Evolutionary conservation across 75 land plant species (phyloP), one percentile per base, ranked within the genome.

Genomic region (Gnetum montanum): DNA sequence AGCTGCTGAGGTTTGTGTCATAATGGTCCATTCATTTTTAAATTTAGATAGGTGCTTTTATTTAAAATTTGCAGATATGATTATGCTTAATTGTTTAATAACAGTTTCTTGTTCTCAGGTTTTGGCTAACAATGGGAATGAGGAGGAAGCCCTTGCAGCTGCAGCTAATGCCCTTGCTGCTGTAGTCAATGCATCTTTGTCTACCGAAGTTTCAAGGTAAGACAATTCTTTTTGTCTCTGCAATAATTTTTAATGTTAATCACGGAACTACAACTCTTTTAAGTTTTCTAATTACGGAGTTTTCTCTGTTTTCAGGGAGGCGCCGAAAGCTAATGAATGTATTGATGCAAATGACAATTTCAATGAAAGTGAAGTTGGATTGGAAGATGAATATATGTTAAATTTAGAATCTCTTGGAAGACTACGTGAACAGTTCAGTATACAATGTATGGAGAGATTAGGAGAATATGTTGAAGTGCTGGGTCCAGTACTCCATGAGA

Each of bases 391-490:
- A 27, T 58, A 60, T 41, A 70, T 78, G 7, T 61, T 67, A 15
- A 77, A 82, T 58, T 10, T 15, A 38, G 83, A 90, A 28, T 43
- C 75, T 15, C 71, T 95, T 48, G 80, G 74, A 31, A 56, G 69
- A 19, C 59, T 83, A 31, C 77, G 80, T 64, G 99, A 90, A 40
- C 79, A 68, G 36, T 86, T 69, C 55, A 80, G 83, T 62, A 85
- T 95, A 33, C 99, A 90, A 46, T 90, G 99, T 63, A 79, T 95
- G 60, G 84, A 81, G 57, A 70, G 67, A 18, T 62, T 95, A 45
- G 99, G 99, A 11, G 93, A 95, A 41, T 95, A 95, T 72, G 68
- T 90, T 54, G 99, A 95, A 72, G 92, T 84, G 41, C 62, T 90
- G 57, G 99, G 97, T 20, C 97, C 89, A 41, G 80, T 95, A 27